Percentiles rank a stretch among this genome's conserved stretches.
These are phyloP conservation scores for Cystobasidium pallidum DNA, from an alignment of 1,284 basidiomycete genomes.

Conservation along the genomic window DNA sequence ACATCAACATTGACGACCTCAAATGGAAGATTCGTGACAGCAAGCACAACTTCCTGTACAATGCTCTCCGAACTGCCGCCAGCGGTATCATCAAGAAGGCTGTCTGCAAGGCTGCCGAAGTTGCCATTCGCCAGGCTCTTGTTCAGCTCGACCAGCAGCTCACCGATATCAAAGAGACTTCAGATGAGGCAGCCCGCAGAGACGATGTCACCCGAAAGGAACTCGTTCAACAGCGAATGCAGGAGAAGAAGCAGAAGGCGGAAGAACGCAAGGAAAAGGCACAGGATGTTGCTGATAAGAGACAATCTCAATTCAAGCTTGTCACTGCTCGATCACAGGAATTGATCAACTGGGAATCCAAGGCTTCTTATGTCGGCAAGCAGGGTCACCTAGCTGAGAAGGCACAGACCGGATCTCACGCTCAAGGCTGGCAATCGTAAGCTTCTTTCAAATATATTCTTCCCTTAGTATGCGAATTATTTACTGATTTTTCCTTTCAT, in stretches of 20 bases:
- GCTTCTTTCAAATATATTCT: neutral
- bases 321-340: conserved; percentile 60
- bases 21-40: conserved; percentile 87
- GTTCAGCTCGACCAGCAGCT: conserved; percentile 87
- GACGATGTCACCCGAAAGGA: conserved; percentile 62
- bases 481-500: neutral
- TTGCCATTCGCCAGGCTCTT: conserved; percentile 75
- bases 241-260: conserved; percentile 71
- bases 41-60: conserved; percentile 79
- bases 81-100: conserved; percentile 85
- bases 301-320: conserved; percentile 68
- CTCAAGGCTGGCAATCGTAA: conserved; percentile 28
- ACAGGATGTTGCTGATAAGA: conserved; percentile 54
- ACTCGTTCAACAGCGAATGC: conserved; percentile 45
- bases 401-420: conserved; percentile 13
- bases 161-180: conserved; percentile 72
- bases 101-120: conserved; percentile 78
- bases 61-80: conserved; percentile 63
- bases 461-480: too few relatives aligned
- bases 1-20: conserved; percentile 77
- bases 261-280: conserved; percentile 58
- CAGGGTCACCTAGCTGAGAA: conserved; percentile 26
- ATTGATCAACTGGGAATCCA: conserved; percentile 34
- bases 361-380: conserved; percentile 27
- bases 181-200: conserved; percentile 68